Evolutionary conservation across 768 basidiomycete species (phyloP).

Genomic region (Lactifluus echinatus): DNA sequence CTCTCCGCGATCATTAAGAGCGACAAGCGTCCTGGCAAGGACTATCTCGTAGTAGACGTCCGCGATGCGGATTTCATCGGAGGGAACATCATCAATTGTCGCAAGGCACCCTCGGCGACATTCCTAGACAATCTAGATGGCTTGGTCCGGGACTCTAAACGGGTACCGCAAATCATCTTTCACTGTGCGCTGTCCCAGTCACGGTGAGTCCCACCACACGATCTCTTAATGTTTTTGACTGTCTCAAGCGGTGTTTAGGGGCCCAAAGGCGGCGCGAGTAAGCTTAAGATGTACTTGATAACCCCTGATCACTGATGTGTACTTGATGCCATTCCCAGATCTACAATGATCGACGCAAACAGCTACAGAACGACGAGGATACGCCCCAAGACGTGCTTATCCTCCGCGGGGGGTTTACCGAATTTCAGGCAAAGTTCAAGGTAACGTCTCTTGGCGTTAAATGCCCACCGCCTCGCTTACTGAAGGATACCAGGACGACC

Average conservation of each 20-base stretch:
- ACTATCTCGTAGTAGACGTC: conserved; percentile 75
- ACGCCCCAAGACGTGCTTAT: conserved; percentile 52
- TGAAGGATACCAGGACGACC: conserved; percentile 44
- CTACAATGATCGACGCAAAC: conserved; percentile 62
- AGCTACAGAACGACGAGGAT: conserved; percentile 36
- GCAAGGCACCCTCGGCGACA: conserved; percentile 52
- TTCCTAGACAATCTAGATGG: conserved; percentile 51
- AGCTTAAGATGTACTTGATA: no score
- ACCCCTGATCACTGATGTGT: conserved; percentile 4
- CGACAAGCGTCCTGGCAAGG: conserved; percentile 47
- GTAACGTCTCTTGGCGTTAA: conserved; percentile 27
- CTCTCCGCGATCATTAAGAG: conserved; percentile 63
- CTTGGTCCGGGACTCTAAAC: conserved; percentile 52
- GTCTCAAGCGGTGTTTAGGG: conserved; percentile 34
- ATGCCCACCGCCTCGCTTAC: background rate
- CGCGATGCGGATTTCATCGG: conserved; percentile 76
- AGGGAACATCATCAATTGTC: conserved; percentile 64
- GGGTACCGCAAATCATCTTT: conserved; percentile 58
- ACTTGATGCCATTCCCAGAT: conserved; percentile 5
- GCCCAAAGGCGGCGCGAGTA: conserved; percentile 72
- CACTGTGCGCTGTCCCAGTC: conserved; percentile 74
- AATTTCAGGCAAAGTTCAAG: conserved; percentile 64
- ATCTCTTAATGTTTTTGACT: background rate
- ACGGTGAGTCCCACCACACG: conserved; percentile 40
- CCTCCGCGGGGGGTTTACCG: conserved; percentile 62